Evolutionary conservation across 1,284 basidiomycete genomes (phyloP).

Genomic region (Papiliotrema laurentii): DNA sequence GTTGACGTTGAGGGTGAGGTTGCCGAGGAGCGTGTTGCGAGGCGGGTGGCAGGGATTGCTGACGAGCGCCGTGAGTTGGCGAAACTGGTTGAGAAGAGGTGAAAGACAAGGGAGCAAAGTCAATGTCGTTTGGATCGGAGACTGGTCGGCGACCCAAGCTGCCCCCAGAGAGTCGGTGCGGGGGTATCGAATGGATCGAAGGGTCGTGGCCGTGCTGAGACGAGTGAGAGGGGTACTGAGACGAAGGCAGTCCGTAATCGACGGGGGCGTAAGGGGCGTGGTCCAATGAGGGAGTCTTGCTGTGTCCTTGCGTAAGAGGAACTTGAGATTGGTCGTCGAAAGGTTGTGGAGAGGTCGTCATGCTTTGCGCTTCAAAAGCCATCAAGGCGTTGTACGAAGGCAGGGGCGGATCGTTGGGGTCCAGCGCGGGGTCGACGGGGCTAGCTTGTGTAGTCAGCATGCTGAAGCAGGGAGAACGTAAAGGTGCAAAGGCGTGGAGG

Average conservation of each 20-base stretch:
- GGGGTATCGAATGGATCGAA: slow-evolving; percentile 1
- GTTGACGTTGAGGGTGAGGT: slow-evolving; percentile 13
- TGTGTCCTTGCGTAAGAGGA: neutral
- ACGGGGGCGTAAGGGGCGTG: slow-evolving; percentile 39
- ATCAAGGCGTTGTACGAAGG: slow-evolving; percentile 35
- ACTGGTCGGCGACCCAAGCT: slow-evolving; percentile 25
- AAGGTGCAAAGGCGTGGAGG: too few relatives aligned
- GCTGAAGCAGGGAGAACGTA: too few relatives aligned
- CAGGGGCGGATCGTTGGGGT: slow-evolving; percentile 25
- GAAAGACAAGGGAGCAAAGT: slow-evolving; percentile 31
- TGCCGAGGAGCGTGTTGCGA: slow-evolving; percentile 9
- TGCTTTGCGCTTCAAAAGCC: slow-evolving; percentile 19
- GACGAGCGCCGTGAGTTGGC: slow-evolving; percentile 8
- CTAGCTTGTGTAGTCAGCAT: neutral
- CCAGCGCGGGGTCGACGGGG: slow-evolving; percentile 4
- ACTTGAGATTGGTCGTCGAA: neutral
- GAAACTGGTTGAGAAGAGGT: slow-evolving; percentile 15
- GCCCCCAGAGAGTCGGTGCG: slow-evolving; percentile 23
- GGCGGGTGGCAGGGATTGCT: slow-evolving; percentile 14
- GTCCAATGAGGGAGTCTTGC: slow-evolving; percentile 8
- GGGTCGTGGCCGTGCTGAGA: slow-evolving; percentile 3
- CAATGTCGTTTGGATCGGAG: slow-evolving; percentile 38
- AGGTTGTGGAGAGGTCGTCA: slow-evolving; percentile 22
- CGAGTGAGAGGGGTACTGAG: slow-evolving; percentile 11
- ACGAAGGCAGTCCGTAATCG: slow-evolving; percentile 33